Evolutionary conservation across 2,329 filamentous ascomycete genomes (phyloP), one percentile per base, ranked within the genome.

Genomic region (Fusarium sp.): DNA sequence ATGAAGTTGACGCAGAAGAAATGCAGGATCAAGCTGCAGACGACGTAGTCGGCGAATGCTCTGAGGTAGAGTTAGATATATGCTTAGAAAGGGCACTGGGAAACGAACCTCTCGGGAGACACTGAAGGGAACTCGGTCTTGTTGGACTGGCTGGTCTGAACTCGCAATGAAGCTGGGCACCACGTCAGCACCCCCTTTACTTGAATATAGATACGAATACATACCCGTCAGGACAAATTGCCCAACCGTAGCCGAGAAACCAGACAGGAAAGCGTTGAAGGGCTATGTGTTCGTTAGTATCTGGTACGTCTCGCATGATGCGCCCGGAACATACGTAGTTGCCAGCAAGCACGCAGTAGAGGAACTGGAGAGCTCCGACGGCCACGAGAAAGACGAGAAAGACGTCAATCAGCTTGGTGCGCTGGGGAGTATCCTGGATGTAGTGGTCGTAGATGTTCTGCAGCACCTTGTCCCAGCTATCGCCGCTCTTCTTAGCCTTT

Each of bases 1-100:
- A 99, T 98, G 85, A 99, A 99, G 89, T 99, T 99, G 83, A 98
- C 92, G 85, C 95, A 98, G 89, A 99, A 99, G 87, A 98, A 98
- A 87, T 99, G 97, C 83, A 98, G 86, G 82, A 98, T 94, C 83
- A 99, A 84, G 84, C 95, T 98, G 82, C 96, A 97, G 78, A 98
- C 94, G 70, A 99, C 89, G 82, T 93, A 99, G 86, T 99, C 97
- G 81, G 97, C 95, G 84, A 99, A 99, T 43, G 97, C 96, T 83
- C 95, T 97, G 77, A 66, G 65, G 43, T 5, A 37, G n/a, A 18
- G 64, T 81, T 62, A 81, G 72, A 59, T 30, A 13, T 32, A 27
- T 27, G 6, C 25, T 27, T 4, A 27, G 25, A 27, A 27, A 27
- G 25, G 25, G 25, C 25, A 27, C 6, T 27, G 25, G 25, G 25